Base-by-base conservation (phyloP, 2,329 filamentous ascomycete species). In the Sporothrix schenckii region DNA sequence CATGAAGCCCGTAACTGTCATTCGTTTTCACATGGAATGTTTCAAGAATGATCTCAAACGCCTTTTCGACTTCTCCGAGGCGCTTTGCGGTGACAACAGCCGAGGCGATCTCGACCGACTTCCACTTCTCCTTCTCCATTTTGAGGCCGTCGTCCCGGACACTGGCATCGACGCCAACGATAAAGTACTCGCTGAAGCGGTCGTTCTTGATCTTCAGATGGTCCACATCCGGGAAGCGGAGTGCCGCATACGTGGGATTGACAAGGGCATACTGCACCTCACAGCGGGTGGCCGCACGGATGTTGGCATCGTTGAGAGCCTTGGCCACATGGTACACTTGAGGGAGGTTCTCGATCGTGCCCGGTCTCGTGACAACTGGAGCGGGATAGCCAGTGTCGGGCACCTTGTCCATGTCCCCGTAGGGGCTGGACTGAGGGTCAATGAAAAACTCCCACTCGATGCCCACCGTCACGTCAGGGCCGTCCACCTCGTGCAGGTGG, bases 381-480 rank as follows among this genome's bases (percentile, higher is more conserved):
- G 44, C 24, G 2, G 50, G 24, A 13, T 50, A 19, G 7, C 19
- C 34, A 24, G 27, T 54, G 16, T 24, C 13, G 4, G 49, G 47
- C 1, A 69, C n/a, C n/a, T 34, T 21, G 2, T 52, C 49, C 49
- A 65, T 47, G 58, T 14, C n/a, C 34, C 68, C 69, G 19, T 67
- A 70, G 7, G 69, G 69, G 6, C 54, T 44, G 6, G 47, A 11
- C 1, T 24, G 4, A 6, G 65, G 63, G 24, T 70, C 65, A 1
- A 70, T 24, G 1, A 70, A 14, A 14, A 70, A 70, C 56, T 70
- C 69, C 69, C 69, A 70, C 49, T 70, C 69, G 11, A 70, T 10
- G 14, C 69, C 69, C 1, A 68, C 21, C 1, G 69, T 70, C 7
- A 69, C 54, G 0, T 50, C 56, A 1, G 30, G 30, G 1, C 21